Base-by-base conservation (phyloP, 805 yeast genomes). In the Pichia phayaonensis region DNA sequence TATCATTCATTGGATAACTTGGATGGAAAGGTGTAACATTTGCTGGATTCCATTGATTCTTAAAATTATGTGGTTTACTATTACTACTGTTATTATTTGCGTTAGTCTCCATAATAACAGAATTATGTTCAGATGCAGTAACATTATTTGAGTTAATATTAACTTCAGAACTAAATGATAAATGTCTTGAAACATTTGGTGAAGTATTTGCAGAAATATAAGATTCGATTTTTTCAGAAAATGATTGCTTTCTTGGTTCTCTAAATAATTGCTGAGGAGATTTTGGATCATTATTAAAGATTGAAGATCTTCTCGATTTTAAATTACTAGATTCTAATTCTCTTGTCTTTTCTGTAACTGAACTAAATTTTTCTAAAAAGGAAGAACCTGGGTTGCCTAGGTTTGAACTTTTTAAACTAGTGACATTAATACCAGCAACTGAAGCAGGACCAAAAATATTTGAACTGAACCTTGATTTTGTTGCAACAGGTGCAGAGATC, bases 281-380 rank as follows among this genome's bases (percentile, higher is more conserved):
- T 20, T 54, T 57, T 7, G 66, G 61, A 38, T 63, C 61, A 40
- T 66, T 70, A 21, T 64, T 65, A 51, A 75, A 67, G 57, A 77
- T 72, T 49, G 82, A 77, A 1, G 83, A 72, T 66, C 84, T 73
- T 65, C 84, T 73, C 5, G 74, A 68, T n/a, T 65, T 63, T 16
- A 68, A 23, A n/a, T 34, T 44, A 16, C 48, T 55, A 18, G 56
- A 51, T 57, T 82, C 87, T 43, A 81, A 71, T 56, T 83, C 89
- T 58, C 84, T 71, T 0, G 89, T 83, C 45, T 84, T 83, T 50
- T 83, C 87, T 8, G 85, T 83, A 18, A 83, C 83, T 2, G 80
- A 70, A 8, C 83, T 71, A 59, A 83, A 83, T 64, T 81, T 81
- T 54, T 79, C 83, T 54, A 83, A 67, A 59, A 83, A 83, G 45